A percentile compares a stretch with the other conserved stretches of the same genome.
Conservation (phyloP, 2,329 filamentous ascomycete genomes). For the Xylariaceae sp. region DNA sequence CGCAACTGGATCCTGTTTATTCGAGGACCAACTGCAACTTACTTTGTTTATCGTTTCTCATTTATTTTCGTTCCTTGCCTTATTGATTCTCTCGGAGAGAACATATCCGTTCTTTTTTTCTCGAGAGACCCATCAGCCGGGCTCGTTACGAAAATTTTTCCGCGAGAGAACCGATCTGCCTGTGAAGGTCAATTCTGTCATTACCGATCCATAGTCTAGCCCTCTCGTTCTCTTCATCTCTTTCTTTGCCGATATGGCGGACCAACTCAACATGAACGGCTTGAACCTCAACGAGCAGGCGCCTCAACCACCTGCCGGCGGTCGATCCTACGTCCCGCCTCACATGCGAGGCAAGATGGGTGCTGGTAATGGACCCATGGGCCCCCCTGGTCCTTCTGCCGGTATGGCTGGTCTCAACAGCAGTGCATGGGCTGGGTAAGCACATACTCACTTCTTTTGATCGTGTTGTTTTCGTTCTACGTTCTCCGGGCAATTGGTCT, state of each 20-base stretch:
- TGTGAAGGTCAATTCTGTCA: slow-evolving; percentile 9
- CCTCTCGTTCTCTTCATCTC: slow-evolving; percentile 12
- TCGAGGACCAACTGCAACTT: slow-evolving; percentile 16
- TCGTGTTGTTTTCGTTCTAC: background rate
- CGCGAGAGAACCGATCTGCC: slow-evolving; percentile 7
- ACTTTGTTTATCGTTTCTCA: slow-evolving; percentile 19
- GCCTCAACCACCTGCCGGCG: slow-evolving; percentile 25
- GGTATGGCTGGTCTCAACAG: slow-evolving; percentile 51
- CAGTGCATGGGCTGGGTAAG: slow-evolving; percentile 61
- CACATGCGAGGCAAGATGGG: slow-evolving; percentile 64
- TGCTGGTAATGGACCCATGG: slow-evolving; percentile 28
- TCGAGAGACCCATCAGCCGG: slow-evolving; percentile 29
- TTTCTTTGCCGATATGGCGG: slow-evolving; percentile 59
- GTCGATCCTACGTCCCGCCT: slow-evolving; percentile 76
- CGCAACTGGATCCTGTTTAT: slow-evolving; percentile 18
- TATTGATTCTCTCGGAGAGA: slow-evolving; percentile 27
- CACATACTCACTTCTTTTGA: slow-evolving; percentile 16
- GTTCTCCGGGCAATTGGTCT: background rate
- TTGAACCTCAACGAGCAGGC: slow-evolving; percentile 56
- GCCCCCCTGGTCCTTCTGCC: slow-evolving; percentile 30
- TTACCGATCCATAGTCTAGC: slow-evolving; percentile 10
- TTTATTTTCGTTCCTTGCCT: slow-evolving; percentile 20
- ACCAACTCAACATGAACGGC: slow-evolving; percentile 77
- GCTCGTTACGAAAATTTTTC: slow-evolving; percentile 27
- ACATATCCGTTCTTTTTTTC: slow-evolving; percentile 30